Evolutionary conservation across 2,329 filamentous ascomycete genomes (phyloP), one percentile per base, ranked within the genome.

Genomic region (Trichoderma sp.): DNA sequence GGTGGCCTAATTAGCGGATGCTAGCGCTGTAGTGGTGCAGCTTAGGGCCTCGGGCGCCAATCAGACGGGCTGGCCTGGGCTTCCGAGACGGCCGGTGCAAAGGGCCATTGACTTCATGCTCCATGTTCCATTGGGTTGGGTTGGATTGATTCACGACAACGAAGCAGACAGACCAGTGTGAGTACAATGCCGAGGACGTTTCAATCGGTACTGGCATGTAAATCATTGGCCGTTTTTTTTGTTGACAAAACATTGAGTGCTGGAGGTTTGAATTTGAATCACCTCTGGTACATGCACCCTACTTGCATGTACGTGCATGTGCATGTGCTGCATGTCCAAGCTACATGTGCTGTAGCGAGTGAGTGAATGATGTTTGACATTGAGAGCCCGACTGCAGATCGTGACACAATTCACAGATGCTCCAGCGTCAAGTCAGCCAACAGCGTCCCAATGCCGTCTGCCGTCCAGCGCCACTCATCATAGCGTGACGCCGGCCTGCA

Each of bases 401-500:
- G 66, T 69, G 66, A 69, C 66, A 69, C 66, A 61, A 69, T 69
- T 53, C 55, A 28, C 66, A 58, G 53, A 58, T 34, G 20, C 47
- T 30, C 50, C 23, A 61, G 66, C 66, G 66, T 59, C 66, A 68
- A 50, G 55, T 34, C 66, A 50, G 20, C 66, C 66, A 68, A 68
- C 66, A 61, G 47, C 43, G 1, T 23, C 28, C 39, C 39, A 65
- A 53, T 26, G 55, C 55, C 53, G 34, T 59, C 55, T 47, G 55
- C 36, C 65, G 34, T n/a, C 53, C 66, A 68, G 30, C 66, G 55
- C 66, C 66, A 61, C 55, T 34, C 32, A 55, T 50, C 34, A 28
- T 59, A 68, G 66, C 66, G 55, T 61, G 55, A 68, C 55, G 66
- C 66, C 66, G 55, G 55, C 66, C 17, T 68, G 55, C 66, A 61